phyloP scores from a whole-genome alignment of 2,329 filamentous ascomycete species.

The Plenodomus lindquistii region DNA sequence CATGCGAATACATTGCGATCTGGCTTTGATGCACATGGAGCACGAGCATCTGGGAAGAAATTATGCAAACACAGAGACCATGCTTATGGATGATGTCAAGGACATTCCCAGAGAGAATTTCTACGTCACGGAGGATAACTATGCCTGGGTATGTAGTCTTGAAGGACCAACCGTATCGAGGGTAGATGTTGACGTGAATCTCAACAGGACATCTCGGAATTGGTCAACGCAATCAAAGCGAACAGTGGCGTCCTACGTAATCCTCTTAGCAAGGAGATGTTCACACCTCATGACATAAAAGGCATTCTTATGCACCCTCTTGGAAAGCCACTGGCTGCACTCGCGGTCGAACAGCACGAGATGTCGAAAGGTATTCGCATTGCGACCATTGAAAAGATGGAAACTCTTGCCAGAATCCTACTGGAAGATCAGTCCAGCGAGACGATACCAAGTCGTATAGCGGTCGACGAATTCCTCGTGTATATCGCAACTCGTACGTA shows the following conservation, averaged over 20 bases:
- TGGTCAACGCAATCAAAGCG: slow-evolving; percentile 35
- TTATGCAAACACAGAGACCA: slow-evolving; percentile 43
- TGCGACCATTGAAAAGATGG: slow-evolving; percentile 36
- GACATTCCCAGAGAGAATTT: slow-evolving; percentile 42
- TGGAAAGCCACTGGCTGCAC: slow-evolving; percentile 30
- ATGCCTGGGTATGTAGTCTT: slow-evolving; percentile 34
- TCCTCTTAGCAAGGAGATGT: slow-evolving; percentile 40
- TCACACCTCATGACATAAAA: slow-evolving; percentile 39
- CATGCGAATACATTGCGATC: slow-evolving; percentile 30
- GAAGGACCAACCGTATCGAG: not conserved
- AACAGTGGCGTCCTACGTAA: slow-evolving; percentile 40
- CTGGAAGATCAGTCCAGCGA: slow-evolving; percentile 35
- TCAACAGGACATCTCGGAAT: slow-evolving; percentile 35
- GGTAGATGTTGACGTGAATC: not conserved
- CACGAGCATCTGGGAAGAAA: slow-evolving; percentile 39
- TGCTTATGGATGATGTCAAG: slow-evolving; percentile 37
- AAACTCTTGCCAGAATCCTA: slow-evolving; percentile 29
- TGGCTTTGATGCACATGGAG: slow-evolving; percentile 42
- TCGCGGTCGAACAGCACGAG: slow-evolving; percentile 36
- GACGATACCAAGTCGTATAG: slow-evolving; percentile 32
- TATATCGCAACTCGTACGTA: slow-evolving; percentile 38
- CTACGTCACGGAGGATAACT: slow-evolving; percentile 46
- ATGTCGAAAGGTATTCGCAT: slow-evolving; percentile 39
- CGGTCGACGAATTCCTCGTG: slow-evolving; percentile 39
- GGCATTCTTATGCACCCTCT: slow-evolving; percentile 33